Evolutionary conservation across 2,329 filamentous ascomycete species (phyloP).

Genomic region (Trichophyton verrucosum): DNA sequence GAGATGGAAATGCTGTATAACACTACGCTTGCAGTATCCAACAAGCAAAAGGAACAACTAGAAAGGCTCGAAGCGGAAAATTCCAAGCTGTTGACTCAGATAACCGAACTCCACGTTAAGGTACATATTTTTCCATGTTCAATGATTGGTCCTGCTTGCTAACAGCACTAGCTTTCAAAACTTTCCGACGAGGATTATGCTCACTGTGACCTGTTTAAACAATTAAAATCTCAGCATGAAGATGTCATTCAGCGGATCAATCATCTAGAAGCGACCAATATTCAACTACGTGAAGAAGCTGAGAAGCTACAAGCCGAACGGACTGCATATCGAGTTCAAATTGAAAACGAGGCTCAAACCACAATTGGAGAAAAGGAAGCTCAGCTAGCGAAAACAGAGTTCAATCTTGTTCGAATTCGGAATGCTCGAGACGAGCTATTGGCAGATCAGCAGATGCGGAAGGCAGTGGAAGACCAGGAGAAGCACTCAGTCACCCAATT

Average conservation of each 20-base stretch:
- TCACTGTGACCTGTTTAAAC: slow-evolving; percentile 85
- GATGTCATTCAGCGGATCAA: slow-evolving; percentile 88
- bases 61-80: slow-evolving; percentile 68
- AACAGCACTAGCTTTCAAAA: slow-evolving; percentile 45
- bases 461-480: slow-evolving; percentile 66
- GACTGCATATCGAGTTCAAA: slow-evolving; percentile 63
- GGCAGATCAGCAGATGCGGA: slow-evolving; percentile 68
- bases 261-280: slow-evolving; percentile 77
- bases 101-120: slow-evolving; percentile 57
- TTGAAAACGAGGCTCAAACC: slow-evolving; percentile 67
- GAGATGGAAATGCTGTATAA: slow-evolving; percentile 65
- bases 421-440: slow-evolving; percentile 72
- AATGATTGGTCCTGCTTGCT: neutral
- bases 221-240: slow-evolving; percentile 78
- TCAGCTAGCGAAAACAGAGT: slow-evolving; percentile 66
- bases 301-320: slow-evolving; percentile 77
- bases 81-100: slow-evolving; percentile 60
- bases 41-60: slow-evolving; percentile 80
- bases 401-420: slow-evolving; percentile 74
- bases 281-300: slow-evolving; percentile 69
- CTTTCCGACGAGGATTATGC: slow-evolving; percentile 88
- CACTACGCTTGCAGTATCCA: slow-evolving; percentile 61
- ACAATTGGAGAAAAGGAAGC: slow-evolving; percentile 67
- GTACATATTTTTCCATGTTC: slow-evolving; percentile 21
- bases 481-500: slow-evolving; percentile 57